Evolutionary conservation across 1,284 basidiomycete genomes (phyloP), one percentile per base, ranked within the genome.

Genomic region (Microbotryum lychnidis-dioicae): DNA sequence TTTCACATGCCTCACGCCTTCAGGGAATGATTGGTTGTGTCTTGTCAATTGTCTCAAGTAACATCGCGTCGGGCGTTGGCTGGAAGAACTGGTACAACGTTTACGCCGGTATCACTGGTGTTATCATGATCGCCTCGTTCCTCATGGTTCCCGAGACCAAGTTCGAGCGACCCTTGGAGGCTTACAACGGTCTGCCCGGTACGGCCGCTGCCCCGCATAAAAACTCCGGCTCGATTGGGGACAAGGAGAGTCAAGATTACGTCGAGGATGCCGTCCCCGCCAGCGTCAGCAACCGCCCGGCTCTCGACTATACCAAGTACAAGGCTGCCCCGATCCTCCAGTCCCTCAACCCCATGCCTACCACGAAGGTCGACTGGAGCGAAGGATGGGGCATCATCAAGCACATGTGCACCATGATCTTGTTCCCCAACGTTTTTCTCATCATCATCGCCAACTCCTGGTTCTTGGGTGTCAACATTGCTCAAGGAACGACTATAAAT

Each of bases 31-130:
- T 44, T 21, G 54, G 54, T 18, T 56, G 54, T 29, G 29, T 56
- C 14, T 29, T 56, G 10, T 25, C 37, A 10, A 21, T 56, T 42
- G 20, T 56, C 45, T n/a, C 33, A n/a, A 25, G 31, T 18, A 42
- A 56, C 18, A 56, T 56, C 45, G 54, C 54, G n/a, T n/a, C 29
- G 21, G 27, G 6, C 21, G 54, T 56, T 47, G 54, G 54, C n/a
- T 56, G 54, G 54, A 56, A 45, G 54, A 42, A 46, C 16, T 56
- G 54, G 54, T 56, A 56, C 54, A 20, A 21, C 27, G 27, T 56
- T 14, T 56, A 56, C 54, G 54, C 27, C 6, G 31, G 54, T n/a
- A 56, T 56, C 37, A 48, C 54, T n/a, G 44, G 20, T 23, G 33
- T 47, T 8, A 56, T 56, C 37, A 21, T 56, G 20, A 46, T 56